Conservation (phyloP, 768 basidiomycete genomes). For the Russula vinacea region DNA sequence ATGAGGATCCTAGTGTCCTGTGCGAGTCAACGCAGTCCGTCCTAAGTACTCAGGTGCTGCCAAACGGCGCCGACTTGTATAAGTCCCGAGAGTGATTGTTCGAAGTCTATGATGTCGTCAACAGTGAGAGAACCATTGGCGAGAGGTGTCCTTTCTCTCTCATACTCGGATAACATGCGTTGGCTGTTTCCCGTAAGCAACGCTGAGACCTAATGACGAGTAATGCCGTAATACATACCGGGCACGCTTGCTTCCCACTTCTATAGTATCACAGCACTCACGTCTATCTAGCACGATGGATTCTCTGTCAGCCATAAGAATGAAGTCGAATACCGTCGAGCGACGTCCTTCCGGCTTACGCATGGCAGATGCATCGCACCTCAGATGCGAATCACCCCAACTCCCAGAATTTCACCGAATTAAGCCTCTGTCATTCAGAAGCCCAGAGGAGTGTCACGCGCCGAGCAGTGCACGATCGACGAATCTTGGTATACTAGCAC, state of each 20-base stretch:
- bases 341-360: background rate
- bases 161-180: background rate
- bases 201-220: background rate
- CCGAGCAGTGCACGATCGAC: too few relatives aligned
- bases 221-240: background rate
- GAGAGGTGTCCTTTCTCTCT: background rate
- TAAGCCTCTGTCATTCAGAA: too few relatives aligned
- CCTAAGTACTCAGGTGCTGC: background rate
- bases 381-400: too few relatives aligned
- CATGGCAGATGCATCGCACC: too few relatives aligned
- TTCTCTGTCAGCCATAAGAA: too few relatives aligned
- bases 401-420: too few relatives aligned
- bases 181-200: background rate
- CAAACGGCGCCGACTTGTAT: background rate
- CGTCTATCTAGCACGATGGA: too few relatives aligned
- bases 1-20: background rate
- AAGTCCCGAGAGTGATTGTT: background rate
- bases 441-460: too few relatives aligned
- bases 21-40: background rate
- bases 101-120: background rate
- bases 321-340: background rate
- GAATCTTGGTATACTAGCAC: background rate
- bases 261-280: too few relatives aligned
- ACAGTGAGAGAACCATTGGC: background rate
- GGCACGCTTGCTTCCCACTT: background rate